Conservation (phyloP, 306 rosid genomes). For the Lotus japonicus region DNA sequence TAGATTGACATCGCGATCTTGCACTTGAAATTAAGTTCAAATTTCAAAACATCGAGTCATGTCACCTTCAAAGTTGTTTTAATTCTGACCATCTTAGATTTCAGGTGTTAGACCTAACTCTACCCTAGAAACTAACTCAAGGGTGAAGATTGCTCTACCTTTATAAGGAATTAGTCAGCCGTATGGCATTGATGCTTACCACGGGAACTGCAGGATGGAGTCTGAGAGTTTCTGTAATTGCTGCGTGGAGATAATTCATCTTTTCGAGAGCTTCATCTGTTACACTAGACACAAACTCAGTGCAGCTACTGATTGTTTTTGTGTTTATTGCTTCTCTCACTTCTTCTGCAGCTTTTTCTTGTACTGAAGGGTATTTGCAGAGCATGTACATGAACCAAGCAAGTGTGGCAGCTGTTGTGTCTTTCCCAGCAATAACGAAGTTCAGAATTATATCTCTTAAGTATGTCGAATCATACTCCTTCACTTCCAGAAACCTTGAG, state of each 20-base stretch:
- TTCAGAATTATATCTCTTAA: conserved; percentile 63
- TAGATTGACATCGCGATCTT: background rate
- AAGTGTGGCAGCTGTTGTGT: conserved; percentile 62
- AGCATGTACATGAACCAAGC: conserved; percentile 74
- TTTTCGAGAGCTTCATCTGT: conserved; percentile 54
- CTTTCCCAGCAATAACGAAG: conserved; percentile 70
- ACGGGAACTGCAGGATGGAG: conserved; percentile 76
- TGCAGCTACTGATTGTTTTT: conserved; percentile 29
- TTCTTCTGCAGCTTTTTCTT: conserved; percentile 58
- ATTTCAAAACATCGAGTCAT: background rate
- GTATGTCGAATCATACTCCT: conserved; percentile 32
- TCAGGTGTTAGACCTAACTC: no score
- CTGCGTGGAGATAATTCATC: conserved; percentile 72
- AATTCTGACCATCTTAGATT: no score
- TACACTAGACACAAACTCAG: conserved; percentile 38
- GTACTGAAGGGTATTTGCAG: conserved; percentile 56
- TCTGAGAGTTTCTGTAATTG: conserved; percentile 76
- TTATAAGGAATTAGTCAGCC: no score
- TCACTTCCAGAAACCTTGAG: conserved; percentile 59
- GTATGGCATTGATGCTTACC: no score
- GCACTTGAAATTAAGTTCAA: background rate
- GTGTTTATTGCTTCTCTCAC: conserved; percentile 41
- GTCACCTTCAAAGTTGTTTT: no score
- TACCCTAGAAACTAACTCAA: no score
- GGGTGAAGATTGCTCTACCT: no score